Base-by-base conservation (phyloP, 306 rosid genomes). In the Macrotyloma uniflorum region DNA sequence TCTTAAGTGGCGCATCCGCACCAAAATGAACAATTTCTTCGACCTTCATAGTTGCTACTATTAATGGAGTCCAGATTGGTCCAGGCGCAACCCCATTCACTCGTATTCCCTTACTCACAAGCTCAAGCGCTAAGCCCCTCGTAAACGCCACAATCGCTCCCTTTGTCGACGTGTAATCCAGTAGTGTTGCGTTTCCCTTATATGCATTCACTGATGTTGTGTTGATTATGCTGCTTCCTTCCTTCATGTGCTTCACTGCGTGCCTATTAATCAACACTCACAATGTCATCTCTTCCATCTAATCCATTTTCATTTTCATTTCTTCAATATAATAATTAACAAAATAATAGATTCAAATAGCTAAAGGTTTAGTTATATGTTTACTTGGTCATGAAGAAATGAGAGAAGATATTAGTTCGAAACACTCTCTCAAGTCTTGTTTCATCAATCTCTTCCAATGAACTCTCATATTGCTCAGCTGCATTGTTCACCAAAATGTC, bases 51-150 rank as follows among this genome's bases (percentile, higher is more conserved):
- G 47, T 42, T 42, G 47, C 47, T 42, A 12, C 47, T 42, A 42
- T 3, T 42, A 93, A 49, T 8, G 97, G 97, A 1, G 98, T 91
- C 93, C 97, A 93, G 3, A 91, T 88, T 9, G 97, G 97, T 66
- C 98, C 97, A 0, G 95, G 98, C 3, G 97, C 98, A 2, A 91
- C 98, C 4, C 92, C 98, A 38, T 38, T 38, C 43, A 38, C 43
- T 38, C 43, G 9, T 38, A 38, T 38, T 38, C 43, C 43, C 43
- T 38, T 38, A 11, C 90, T 91, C 20, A 93, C 97, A 11, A 42
- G 47, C 15, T 42, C 15, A 42, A 42, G 47, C 12, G 47, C 47
- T 42, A 42, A 12, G 16, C 15, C 98, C 96, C 43, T 38, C 13
- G 43, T 38, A 38, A 38, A 38, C 43, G 43, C 43, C 43, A 38